phyloP scores from a whole-genome alignment of 306 rosid genomes.

The Ceratonia siliqua region DNA sequence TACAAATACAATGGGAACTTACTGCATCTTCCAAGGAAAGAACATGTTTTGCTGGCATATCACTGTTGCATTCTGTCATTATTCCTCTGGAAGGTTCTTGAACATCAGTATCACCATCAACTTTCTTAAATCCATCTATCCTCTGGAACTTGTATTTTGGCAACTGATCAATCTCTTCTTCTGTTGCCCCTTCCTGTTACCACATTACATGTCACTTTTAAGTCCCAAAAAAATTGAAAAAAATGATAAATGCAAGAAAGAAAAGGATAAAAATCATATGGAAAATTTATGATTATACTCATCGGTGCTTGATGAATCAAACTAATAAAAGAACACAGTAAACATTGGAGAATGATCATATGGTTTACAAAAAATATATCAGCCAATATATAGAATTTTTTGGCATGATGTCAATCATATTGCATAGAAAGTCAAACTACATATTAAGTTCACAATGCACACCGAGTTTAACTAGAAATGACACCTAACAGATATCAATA shows the following conservation, averaged over 20 bases:
- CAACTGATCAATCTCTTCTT: conserved; percentile 72
- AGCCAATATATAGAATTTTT: too few relatives aligned
- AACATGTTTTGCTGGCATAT: conserved; percentile 48
- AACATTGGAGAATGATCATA: background rate
- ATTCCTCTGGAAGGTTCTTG: conserved; percentile 68
- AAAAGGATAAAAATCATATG: background rate
- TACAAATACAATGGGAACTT: conserved; percentile 41
- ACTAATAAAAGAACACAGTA: background rate
- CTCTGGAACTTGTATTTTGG: conserved; percentile 66
- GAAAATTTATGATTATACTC: background rate
- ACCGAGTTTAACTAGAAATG: background rate
- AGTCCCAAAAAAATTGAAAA: conserved; percentile 1
- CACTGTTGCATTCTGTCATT: conserved; percentile 52
- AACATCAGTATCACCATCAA: conserved; percentile 48
- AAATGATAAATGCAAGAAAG: conserved; percentile 11
- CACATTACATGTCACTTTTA: conserved; percentile 34
- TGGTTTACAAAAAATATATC: too few relatives aligned
- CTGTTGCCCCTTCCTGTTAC: conserved; percentile 82
- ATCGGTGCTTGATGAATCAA: background rate
- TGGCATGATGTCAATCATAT: background rate
- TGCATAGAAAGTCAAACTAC: background rate
- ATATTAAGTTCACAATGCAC: too few relatives aligned
- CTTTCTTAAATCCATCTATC: conserved; percentile 47
- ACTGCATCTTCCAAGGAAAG: conserved; percentile 69
- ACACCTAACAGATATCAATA: background rate